These are phyloP conservation scores for Aspergillus quadrilineatus DNA, from an alignment of 2,329 filamentous ascomycete genomes.

Conservation along the genomic window DNA sequence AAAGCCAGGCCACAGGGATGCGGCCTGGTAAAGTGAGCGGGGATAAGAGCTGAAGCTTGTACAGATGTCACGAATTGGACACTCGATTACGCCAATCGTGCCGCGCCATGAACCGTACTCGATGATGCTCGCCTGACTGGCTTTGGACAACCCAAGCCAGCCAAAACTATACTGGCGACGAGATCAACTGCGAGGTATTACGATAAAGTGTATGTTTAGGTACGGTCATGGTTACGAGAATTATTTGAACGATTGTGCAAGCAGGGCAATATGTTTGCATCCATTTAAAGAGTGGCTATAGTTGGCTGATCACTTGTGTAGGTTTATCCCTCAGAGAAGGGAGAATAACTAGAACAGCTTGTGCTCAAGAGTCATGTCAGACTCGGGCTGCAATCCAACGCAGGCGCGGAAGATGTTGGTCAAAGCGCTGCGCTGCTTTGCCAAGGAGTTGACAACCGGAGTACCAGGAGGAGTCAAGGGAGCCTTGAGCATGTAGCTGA, in stretches of 20 bases:
- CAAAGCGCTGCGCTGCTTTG: conserved; percentile 90
- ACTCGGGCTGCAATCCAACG: conserved; percentile 93
- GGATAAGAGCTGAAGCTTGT: too few relatives aligned
- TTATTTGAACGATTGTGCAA: neutral
- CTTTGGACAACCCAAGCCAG: too few relatives aligned
- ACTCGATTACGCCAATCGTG: too few relatives aligned
- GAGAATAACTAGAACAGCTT: conserved; percentile 72
- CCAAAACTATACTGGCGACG: too few relatives aligned
- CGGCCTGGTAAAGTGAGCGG: too few relatives aligned
- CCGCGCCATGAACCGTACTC: too few relatives aligned
- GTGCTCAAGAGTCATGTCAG: conserved; percentile 98
- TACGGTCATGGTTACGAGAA: too few relatives aligned
- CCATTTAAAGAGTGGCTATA: conserved; percentile 28
- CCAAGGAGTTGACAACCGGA: conserved; percentile 90
- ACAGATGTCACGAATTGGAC: too few relatives aligned
- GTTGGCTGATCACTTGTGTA: conserved; percentile 19
- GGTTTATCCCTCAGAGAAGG: conserved; percentile 46
- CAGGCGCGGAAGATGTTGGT: conserved; percentile 99
- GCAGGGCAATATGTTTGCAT: neutral
- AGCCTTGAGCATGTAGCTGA: conserved; percentile 98
- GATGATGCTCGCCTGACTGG: too few relatives aligned
- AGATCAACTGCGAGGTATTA: too few relatives aligned
- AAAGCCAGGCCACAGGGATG: too few relatives aligned
- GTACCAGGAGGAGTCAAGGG: conserved; percentile 91
- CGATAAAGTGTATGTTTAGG: too few relatives aligned